phyloP scores from a whole-genome alignment of 768 basidiomycete genomes.

The Auriscalpium orientale region DNA sequence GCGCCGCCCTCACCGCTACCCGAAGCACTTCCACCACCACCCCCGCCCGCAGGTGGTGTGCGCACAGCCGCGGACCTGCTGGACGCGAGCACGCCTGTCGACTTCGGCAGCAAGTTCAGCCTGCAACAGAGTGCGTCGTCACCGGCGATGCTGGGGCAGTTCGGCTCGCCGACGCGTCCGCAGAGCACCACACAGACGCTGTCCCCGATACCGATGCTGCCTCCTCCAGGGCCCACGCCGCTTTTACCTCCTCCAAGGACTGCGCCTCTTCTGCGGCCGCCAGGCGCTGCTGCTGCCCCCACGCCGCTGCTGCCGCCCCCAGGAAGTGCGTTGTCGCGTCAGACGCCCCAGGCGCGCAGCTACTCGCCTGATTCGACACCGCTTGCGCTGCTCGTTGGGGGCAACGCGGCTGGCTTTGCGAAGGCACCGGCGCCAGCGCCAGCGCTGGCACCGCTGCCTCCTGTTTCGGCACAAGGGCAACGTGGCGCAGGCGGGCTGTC shows the following conservation, averaged over 20 bases:
- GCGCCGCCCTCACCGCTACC: conserved; percentile 10
- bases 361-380: conserved; percentile 10
- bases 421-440: conserved; percentile 3
- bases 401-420: conserved; percentile 3
- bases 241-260: background rate
- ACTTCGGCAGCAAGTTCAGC: background rate
- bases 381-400: conserved; percentile 8
- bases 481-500: conserved; percentile 48
- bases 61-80: conserved; percentile 6
- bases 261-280: background rate
- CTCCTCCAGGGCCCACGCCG: background rate
- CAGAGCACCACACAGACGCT: background rate
- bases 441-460: conserved; percentile 8
- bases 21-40: conserved; percentile 5
- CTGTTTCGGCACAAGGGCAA: background rate
- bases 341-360: background rate
- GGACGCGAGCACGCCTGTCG: background rate
- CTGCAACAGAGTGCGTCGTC: background rate
- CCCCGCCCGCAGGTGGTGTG: background rate
- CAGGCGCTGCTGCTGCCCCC: background rate
- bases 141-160: background rate
- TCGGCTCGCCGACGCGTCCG: background rate
- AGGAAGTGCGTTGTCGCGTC: background rate
- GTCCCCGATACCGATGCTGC: background rate
- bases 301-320: conserved; percentile 9